These are phyloP conservation scores for Xylaria sp. DNA, from an alignment of 2,329 filamentous ascomycete genomes.

Conservation along the genomic window DNA sequence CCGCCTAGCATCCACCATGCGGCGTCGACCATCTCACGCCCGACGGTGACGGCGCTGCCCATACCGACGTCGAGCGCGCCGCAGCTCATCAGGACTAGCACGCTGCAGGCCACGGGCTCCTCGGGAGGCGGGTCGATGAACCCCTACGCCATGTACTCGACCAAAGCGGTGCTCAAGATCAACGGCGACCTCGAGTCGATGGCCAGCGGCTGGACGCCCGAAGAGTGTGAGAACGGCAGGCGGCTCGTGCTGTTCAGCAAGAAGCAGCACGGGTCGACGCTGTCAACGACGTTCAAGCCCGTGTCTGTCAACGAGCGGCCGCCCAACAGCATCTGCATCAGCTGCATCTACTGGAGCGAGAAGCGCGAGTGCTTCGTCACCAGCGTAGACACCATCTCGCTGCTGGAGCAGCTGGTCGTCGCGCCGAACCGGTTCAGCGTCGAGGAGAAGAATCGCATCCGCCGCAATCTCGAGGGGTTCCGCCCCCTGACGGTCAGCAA, in stretches of 20 bases:
- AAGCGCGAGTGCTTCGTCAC: conserved; percentile 93
- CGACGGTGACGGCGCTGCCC: conserved; percentile 61
- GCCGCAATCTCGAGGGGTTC: conserved; percentile 94
- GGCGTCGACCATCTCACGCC: conserved; percentile 54
- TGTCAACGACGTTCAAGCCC: conserved; percentile 82
- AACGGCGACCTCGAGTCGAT: conserved; percentile 86
- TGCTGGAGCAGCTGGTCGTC: conserved; percentile 91
- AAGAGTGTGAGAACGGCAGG: conserved; percentile 82
- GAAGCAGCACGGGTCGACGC: conserved; percentile 81
- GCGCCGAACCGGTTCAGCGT: conserved; percentile 83
- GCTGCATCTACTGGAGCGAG: conserved; percentile 97
- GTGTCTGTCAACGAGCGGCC: conserved; percentile 82
- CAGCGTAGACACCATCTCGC: conserved; percentile 93
- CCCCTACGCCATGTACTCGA: conserved; percentile 82
- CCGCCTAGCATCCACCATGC: conserved; percentile 56
- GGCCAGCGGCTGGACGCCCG: conserved; percentile 82
- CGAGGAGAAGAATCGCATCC: conserved; percentile 98
- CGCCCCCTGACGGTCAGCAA: conserved; percentile 94
- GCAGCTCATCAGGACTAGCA: conserved; percentile 67
- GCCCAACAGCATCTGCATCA: conserved; percentile 90
- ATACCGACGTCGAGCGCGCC: conserved; percentile 59
- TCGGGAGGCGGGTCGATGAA: conserved; percentile 68
- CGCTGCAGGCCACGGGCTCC: conserved; percentile 55
- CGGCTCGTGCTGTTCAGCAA: conserved; percentile 91
- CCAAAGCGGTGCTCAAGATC: conserved; percentile 87